Evolutionary conservation across 495 filamentous ascomycete species (phyloP).

Genomic region (Glutinoglossum americanum): DNA sequence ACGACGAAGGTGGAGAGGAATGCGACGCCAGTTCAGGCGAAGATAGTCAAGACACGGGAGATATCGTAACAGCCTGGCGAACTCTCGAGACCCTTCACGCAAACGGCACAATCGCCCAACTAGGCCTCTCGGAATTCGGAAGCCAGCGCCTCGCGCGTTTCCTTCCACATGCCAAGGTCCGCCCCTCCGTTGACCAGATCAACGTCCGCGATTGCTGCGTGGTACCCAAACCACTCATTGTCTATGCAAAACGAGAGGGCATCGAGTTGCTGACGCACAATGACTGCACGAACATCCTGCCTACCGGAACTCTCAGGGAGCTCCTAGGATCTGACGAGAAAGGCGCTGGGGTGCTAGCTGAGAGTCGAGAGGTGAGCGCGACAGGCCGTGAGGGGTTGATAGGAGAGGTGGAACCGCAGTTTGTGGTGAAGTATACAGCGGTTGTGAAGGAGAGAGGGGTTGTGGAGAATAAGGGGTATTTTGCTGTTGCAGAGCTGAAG

Average conservation of each 20-base stretch:
- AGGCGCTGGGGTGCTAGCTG: conserved; percentile 17
- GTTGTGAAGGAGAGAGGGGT: conserved; percentile 93
- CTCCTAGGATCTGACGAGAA: conserved; percentile 37
- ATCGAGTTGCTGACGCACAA: conserved; percentile 88
- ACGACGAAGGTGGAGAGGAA: conserved; percentile 42
- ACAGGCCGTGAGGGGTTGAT: conserved; percentile 19
- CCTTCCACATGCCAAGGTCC: conserved; percentile 39
- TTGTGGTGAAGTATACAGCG: conserved; percentile 96
- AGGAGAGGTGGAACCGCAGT: conserved; percentile 64
- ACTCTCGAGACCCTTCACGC: conserved; percentile 55
- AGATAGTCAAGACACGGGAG: conserved; percentile 16
- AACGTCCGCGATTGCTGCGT: conserved; percentile 93
- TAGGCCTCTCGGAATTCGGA: conserved; percentile 84
- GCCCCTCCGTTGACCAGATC: conserved; percentile 83
- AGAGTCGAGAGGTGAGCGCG: conserved; percentile 4
- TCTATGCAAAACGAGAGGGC: conserved; percentile 60
- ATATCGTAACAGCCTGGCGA: conserved; percentile 47
- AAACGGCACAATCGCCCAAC: conserved; percentile 42
- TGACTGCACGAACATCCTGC: conserved; percentile 80
- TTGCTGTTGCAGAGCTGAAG: conserved; percentile 53
- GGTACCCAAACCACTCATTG: conserved; percentile 69
- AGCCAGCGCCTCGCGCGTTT: conserved; percentile 53
- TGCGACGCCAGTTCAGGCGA: conserved; percentile 35
- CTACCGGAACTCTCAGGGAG: conserved; percentile 61
- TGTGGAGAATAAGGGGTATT: conserved; percentile 96